Evolutionary conservation across 2,329 filamentous ascomycete genomes (phyloP).

Genomic region (Pseudophaeomoniella oleicola): DNA sequence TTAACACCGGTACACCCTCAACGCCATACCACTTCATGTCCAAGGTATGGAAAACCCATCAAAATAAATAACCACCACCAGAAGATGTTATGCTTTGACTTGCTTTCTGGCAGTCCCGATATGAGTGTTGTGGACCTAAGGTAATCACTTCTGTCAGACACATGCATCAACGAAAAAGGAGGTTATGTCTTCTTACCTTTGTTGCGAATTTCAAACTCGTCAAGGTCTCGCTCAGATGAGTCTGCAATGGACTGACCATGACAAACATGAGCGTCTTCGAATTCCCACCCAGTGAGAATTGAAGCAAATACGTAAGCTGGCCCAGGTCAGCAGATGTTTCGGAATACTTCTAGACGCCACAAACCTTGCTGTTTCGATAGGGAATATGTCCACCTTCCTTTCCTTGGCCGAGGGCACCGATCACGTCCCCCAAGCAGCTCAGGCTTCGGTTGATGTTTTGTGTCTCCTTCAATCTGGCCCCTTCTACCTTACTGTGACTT

Average conservation of each 20-base stretch:
- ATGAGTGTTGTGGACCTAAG: slow-evolving; percentile 53
- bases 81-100: too few relatives aligned
- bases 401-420: slow-evolving; percentile 76
- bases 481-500: slow-evolving; percentile 73
- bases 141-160: slow-evolving; percentile 2
- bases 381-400: slow-evolving; percentile 68
- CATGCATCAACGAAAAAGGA: too few relatives aligned
- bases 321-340: neutral
- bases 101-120: slow-evolving; percentile 63
- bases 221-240: slow-evolving; percentile 80
- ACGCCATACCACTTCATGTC: too few relatives aligned
- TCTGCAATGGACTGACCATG: slow-evolving; percentile 87
- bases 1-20: too few relatives aligned
- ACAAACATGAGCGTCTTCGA: slow-evolving; percentile 99
- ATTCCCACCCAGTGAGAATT: slow-evolving; percentile 89
- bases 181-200: slow-evolving; percentile 57
- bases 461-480: slow-evolving; percentile 80
- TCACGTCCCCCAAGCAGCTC: slow-evolving; percentile 85
- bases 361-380: slow-evolving; percentile 84
- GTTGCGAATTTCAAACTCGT: slow-evolving; percentile 93
- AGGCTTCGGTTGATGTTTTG: slow-evolving; percentile 96
- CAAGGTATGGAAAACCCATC: too few relatives aligned
- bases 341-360: slow-evolving; percentile 15
- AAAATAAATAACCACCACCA: too few relatives aligned
- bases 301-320: slow-evolving; percentile 80